These are phyloP conservation scores for Carallia brachiata DNA, from an alignment of 345 rosid species.

Conservation along the genomic window DNA sequence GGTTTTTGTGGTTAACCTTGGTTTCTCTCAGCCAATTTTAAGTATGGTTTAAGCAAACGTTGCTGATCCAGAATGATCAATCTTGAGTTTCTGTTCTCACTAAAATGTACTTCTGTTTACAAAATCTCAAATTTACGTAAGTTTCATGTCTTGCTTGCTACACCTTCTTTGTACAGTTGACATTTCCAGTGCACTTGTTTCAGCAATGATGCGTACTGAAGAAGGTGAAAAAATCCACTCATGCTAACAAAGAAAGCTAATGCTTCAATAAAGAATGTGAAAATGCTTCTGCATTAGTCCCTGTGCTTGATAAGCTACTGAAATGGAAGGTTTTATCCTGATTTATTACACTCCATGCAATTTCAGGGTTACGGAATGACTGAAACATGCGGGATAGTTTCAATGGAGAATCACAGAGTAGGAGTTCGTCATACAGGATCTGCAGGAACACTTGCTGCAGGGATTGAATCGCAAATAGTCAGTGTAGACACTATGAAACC, in stretches of 20 bases:
- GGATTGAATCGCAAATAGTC: conserved; percentile 71
- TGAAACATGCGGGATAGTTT: conserved; percentile 66
- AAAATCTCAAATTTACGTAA: too few relatives aligned
- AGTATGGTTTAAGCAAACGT: too few relatives aligned
- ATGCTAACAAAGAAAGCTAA: neutral
- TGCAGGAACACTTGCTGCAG: conserved; percentile 63
- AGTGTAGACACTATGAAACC: conserved; percentile 55
- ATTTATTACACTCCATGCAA: conserved; percentile 6
- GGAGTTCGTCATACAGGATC: conserved; percentile 61
- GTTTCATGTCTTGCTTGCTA: too few relatives aligned
- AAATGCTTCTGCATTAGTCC: neutral
- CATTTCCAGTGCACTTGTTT: too few relatives aligned
- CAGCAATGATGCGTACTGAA: too few relatives aligned
- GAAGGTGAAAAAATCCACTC: neutral
- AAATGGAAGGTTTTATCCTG: conserved; percentile 9
- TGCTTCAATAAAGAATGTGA: neutral
- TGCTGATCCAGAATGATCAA: too few relatives aligned
- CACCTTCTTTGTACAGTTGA: too few relatives aligned
- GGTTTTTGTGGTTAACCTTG: too few relatives aligned
- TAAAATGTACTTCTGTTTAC: too few relatives aligned
- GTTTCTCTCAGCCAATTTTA: too few relatives aligned
- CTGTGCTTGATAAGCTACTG: neutral
- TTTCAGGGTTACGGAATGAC: conserved; percentile 94
- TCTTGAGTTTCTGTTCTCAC: too few relatives aligned
- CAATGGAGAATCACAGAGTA: conserved; percentile 49